Conservation (phyloP, 192 early-diverging fungal genomes). For the Backusella tarrabulga region DNA sequence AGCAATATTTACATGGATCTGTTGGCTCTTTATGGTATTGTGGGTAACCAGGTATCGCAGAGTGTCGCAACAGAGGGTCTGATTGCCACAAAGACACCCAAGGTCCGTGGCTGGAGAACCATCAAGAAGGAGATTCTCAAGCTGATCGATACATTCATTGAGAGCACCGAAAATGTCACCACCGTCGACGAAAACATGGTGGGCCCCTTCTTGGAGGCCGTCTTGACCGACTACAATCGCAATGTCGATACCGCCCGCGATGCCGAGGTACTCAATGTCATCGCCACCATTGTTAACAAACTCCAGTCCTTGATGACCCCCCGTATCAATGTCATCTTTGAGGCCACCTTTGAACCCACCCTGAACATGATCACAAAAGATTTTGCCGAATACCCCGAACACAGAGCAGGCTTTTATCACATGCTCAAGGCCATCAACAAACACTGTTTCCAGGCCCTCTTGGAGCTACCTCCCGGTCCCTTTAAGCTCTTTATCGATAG, state of each 20-base stretch:
- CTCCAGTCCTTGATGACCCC: slow-evolving; percentile 82
- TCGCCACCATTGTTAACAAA: slow-evolving; percentile 83
- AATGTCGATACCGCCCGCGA: slow-evolving; percentile 90
- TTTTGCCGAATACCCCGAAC: slow-evolving; percentile 96
- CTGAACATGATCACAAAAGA: slow-evolving; percentile 99
- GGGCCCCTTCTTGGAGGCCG: slow-evolving; percentile 86
- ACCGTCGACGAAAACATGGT: slow-evolving; percentile 83
- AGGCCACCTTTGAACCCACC: slow-evolving; percentile 94
- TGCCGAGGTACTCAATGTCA: slow-evolving; percentile 91
- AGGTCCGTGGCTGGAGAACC: slow-evolving; percentile 85
- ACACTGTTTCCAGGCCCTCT: slow-evolving; percentile 89
- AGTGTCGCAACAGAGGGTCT: slow-evolving; percentile 70
- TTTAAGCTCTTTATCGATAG: slow-evolving; percentile 95
- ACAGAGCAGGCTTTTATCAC: slow-evolving; percentile 93
- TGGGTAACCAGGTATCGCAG: slow-evolving; percentile 81
- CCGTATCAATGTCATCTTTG: slow-evolving; percentile 83
- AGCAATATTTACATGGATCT: slow-evolving; percentile 89
- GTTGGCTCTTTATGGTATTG: slow-evolving; percentile 88
- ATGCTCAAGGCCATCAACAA: slow-evolving; percentile 89
- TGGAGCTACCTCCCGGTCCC: slow-evolving; percentile 77
- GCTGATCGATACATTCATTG: slow-evolving; percentile 91
- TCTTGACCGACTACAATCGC: slow-evolving; percentile 84
- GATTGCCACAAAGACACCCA: slow-evolving; percentile 90
- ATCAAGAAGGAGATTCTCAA: slow-evolving; percentile 96
- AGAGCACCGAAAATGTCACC: slow-evolving; percentile 82